Evolutionary conservation across 2,329 filamentous ascomycete species (phyloP), one percentile per base, ranked within the genome.

Genomic region (Beauveria pseudobassiana): DNA sequence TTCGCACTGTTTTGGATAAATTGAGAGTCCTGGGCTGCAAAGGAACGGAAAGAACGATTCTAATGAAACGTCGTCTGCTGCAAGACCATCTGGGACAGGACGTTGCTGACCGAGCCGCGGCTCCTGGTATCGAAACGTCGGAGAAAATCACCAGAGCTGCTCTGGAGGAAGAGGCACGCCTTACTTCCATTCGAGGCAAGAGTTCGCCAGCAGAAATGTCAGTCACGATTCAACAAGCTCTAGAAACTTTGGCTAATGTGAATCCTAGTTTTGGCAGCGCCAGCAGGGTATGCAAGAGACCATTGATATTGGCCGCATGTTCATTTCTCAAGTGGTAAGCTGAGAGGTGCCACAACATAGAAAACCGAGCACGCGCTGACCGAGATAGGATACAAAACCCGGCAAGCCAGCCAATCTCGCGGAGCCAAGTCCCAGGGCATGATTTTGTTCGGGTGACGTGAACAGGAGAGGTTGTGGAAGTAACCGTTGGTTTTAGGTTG

Each of bases 11-110:
- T 4, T 84, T 99, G 67, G 80, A 80, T 63, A 95, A 92, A 72
- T 77, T 97, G 59, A 98, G 69, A 93, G 88, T 52, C 90, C 91
- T 0, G 93, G 92, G 1, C 79, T 93, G 62, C 90, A 96, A 69
- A 91, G 73, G 93, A 96, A 75, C 84, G 89, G 16, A 86, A 86
- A 3, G 90, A 96, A 72, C 83, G 91, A 24, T 98, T 88, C 74
- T 88, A 53, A 86, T 95, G 71, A 86, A 93, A 65, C 93, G 91
- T 77, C 85, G 84, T 66, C 86, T 92, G 60, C 81, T 98, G 2
- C 84, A 91, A 63, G 88, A 93, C 69, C 89, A 83, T 26, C 74
- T 92, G 14, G 86, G 83, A 0, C 75, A 84, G 62, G 79, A 84
- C 38, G 78, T 80, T 2, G 79, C 79, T 3, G 79, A 82, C 58